phyloP scores from a whole-genome alignment of 371 early-diverging fungal genomes.

The Rhizopus delemar region DNA sequence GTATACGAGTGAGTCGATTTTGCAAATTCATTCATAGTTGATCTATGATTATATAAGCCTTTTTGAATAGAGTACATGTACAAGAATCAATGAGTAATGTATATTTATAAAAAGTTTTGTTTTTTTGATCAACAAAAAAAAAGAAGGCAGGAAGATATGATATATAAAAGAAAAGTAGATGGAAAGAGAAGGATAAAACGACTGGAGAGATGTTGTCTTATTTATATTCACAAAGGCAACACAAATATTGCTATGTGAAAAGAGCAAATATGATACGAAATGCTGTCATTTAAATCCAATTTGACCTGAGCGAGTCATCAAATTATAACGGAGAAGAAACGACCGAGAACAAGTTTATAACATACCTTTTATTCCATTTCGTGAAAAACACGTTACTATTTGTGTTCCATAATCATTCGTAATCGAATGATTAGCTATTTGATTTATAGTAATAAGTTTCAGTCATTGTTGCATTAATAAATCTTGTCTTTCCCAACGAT shows the following conservation, averaged over 20 bases:
- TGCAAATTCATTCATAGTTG: slow-evolving; percentile 22
- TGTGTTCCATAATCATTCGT: no score
- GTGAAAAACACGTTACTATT: no score
- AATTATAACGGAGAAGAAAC: not conserved
- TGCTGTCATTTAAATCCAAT: not conserved
- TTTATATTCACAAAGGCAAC: not conserved
- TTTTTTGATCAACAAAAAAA: not conserved
- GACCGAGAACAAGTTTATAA: not conserved
- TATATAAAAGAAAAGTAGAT: not conserved
- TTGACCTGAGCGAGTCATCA: not conserved
- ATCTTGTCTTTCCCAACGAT: no score
- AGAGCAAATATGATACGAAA: not conserved
- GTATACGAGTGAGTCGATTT: slow-evolving; percentile 13
- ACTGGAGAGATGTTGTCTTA: not conserved
- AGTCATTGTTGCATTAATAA: no score
- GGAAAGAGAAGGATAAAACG: no score
- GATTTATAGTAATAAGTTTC: no score
- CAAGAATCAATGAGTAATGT: not conserved
- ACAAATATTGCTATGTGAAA: not conserved
- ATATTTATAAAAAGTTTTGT: not conserved
- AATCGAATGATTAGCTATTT: no score
- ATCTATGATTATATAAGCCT: slow-evolving; percentile 15
- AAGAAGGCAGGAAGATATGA: not conserved
- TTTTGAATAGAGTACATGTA: slow-evolving; percentile 20
- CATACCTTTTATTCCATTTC: no score